Percentiles rank a stretch among this genome's conserved stretches.
Conservation (phyloP, 2,329 filamentous ascomycete species). For the Colletotrichum coccodes region DNA sequence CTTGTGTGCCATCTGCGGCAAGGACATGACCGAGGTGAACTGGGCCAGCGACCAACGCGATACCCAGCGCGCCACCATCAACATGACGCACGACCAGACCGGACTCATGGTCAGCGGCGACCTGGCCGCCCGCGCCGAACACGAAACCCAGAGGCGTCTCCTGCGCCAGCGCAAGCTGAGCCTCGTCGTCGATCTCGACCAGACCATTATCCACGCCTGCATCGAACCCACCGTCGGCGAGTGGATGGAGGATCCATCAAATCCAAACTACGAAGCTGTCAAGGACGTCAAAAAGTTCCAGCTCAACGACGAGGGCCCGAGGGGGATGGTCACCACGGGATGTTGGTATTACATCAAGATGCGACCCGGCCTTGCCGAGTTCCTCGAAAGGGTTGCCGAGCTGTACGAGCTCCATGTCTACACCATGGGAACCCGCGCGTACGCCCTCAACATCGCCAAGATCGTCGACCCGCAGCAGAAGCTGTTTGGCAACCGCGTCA, state of each 20-base stretch:
- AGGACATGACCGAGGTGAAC: conserved; percentile 92
- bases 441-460: conserved; percentile 89
- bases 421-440: conserved; percentile 98
- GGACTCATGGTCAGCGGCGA: conserved; percentile 84
- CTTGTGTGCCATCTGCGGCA: conserved; percentile 90
- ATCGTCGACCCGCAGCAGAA: conserved; percentile 92
- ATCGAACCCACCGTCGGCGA: conserved; percentile 96
- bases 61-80: conserved; percentile 88
- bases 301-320: conserved; percentile 84
- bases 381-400: conserved; percentile 80
- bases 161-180: conserved; percentile 86
- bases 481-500: conserved; percentile 92
- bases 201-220: conserved; percentile 98
- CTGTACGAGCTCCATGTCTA: conserved; percentile 97
- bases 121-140: conserved; percentile 84
- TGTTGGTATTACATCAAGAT: conserved; percentile 99
- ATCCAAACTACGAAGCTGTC: conserved; percentile 91
- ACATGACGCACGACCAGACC: conserved; percentile 93
- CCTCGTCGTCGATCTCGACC: conserved; percentile 95
- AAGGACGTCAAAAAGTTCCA: conserved; percentile 91
- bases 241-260: conserved; percentile 89
- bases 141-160: conserved; percentile 85
- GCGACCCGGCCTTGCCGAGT: conserved; percentile 84
- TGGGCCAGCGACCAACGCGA: conserved; percentile 85
- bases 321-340: conserved; percentile 69